These are phyloP conservation scores for Vanderwaltozyma verrucispora DNA, from an alignment of 805 yeast genomes.

Conservation along the genomic window DNA sequence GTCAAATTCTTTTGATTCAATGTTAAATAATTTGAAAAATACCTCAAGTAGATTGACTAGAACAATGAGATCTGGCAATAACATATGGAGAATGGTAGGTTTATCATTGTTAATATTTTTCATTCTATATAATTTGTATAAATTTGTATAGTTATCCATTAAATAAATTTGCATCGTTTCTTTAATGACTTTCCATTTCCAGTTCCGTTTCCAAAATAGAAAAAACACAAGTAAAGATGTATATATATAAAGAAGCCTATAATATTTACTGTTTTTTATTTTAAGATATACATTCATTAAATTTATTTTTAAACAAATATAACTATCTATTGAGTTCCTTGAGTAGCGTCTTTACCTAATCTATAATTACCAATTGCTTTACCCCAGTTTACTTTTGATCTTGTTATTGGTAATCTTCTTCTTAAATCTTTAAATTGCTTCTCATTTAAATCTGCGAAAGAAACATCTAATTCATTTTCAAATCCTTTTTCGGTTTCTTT, in stretches of 20 bases:
- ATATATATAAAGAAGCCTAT: too few species aligned
- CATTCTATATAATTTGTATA: constrained; percentile 45
- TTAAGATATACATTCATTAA: too few species aligned
- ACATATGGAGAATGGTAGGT: constrained; percentile 49
- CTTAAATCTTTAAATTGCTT: constrained; percentile 72
- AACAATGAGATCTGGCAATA: constrained; percentile 49
- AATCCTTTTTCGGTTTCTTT: constrained; percentile 45
- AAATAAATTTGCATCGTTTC: too few species aligned
- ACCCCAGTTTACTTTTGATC: constrained; percentile 93
- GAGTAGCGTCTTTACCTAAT: constrained; percentile 69
- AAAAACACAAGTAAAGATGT: not conserved
- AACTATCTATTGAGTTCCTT: constrained; percentile 19
- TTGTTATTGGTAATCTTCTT: constrained; percentile 84
- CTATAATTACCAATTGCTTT: constrained; percentile 83
- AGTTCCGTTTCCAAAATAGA: not conserved
- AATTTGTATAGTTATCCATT: constrained; percentile 27
- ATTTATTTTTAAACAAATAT: too few species aligned
- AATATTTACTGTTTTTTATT: too few species aligned
- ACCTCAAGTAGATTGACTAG: constrained; percentile 44
- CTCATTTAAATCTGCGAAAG: constrained; percentile 68
- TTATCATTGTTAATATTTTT: constrained; percentile 45
- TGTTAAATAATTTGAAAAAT: constrained; percentile 39
- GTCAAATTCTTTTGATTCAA: constrained; percentile 40
- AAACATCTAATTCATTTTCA: constrained; percentile 48
- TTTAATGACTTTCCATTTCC: too few species aligned